Conservation (phyloP, 2,329 filamentous ascomycete species). For the Exophiala dermatitidis region DNA sequence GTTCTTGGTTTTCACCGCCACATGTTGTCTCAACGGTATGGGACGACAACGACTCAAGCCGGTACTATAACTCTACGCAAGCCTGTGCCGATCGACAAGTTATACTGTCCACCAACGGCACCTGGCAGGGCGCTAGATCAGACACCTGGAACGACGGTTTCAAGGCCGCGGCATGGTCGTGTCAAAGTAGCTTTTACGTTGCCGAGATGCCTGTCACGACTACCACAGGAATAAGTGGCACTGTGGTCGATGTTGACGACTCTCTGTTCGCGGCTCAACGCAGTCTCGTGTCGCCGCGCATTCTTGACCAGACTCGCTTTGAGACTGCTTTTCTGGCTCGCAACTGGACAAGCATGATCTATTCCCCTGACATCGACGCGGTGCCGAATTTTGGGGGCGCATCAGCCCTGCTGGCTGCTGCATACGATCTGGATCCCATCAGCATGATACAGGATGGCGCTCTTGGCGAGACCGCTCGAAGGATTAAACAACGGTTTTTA, state of each 20-base stretch:
- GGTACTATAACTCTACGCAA: neutral
- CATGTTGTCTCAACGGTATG: neutral
- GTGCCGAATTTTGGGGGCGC: constrained; percentile 15
- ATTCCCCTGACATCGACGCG: neutral
- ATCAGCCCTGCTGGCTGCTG: constrained; percentile 19
- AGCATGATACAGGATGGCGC: neutral
- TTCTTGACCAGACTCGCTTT: constrained; percentile 17
- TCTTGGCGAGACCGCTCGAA: constrained; percentile 1
- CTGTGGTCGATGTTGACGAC: constrained; percentile 8
- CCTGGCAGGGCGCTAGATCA: neutral
- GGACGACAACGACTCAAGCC: neutral
- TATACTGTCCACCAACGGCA: neutral
- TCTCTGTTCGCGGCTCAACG: constrained; percentile 1
- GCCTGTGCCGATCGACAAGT: neutral
- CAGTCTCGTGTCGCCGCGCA: neutral
- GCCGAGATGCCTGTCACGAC: constrained; percentile 5
- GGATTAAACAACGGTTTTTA: constrained; percentile 12
- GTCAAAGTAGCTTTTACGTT: neutral
- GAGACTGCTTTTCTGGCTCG: constrained; percentile 21
- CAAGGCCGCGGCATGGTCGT: neutral
- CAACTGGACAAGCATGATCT: constrained; percentile 8
- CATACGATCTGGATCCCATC: constrained; percentile 22
- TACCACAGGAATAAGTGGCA: neutral
- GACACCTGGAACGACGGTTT: neutral
- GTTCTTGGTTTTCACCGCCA: constrained; percentile 4